Conservation (phyloP, 2,329 filamentous ascomycete genomes). For the Colletotrichum australisinense region DNA sequence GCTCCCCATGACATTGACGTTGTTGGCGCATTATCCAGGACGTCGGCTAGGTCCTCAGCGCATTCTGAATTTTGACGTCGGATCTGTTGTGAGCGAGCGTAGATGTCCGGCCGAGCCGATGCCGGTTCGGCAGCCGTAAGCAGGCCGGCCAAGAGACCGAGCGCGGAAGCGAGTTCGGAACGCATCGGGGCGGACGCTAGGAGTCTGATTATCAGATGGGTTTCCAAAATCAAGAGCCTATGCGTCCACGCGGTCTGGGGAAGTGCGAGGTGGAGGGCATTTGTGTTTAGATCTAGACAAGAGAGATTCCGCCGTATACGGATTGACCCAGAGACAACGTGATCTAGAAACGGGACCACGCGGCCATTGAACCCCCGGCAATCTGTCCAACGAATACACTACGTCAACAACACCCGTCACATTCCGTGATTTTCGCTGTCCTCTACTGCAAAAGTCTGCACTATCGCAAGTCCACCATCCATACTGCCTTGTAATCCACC, state of each 20-base stretch:
- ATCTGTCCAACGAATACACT: not conserved
- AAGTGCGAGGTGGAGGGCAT: not conserved
- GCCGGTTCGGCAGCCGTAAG: not conserved
- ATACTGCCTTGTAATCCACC: slow-evolving; percentile 3
- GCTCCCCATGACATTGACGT: slow-evolving; percentile 16
- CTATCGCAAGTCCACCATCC: slow-evolving; percentile 20
- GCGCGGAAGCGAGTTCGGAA: slow-evolving; percentile 8
- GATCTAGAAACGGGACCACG: not conserved
- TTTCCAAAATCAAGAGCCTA: not conserved
- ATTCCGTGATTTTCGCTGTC: not conserved
- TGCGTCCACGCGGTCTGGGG: not conserved
- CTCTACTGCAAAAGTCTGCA: slow-evolving; percentile 17
- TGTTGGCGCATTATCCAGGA: slow-evolving; percentile 26
- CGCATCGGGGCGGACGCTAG: not conserved
- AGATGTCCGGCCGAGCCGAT: slow-evolving; percentile 16
- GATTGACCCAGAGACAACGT: not conserved
- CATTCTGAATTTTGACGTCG: slow-evolving; percentile 23
- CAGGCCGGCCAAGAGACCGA: slow-evolving; percentile 18
- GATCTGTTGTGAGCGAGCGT: slow-evolving; percentile 14
- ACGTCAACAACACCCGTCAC: slow-evolving; percentile 6
- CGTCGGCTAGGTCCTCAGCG: slow-evolving; percentile 22
- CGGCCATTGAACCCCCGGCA: not conserved
- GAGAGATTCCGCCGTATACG: not conserved
- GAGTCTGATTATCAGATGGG: not conserved
- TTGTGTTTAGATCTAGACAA: not conserved